Percentiles rank a stretch among this genome's conserved stretches.
phyloP scores from a whole-genome alignment of 768 basidiomycete species.

The Lentinula sp. region DNA sequence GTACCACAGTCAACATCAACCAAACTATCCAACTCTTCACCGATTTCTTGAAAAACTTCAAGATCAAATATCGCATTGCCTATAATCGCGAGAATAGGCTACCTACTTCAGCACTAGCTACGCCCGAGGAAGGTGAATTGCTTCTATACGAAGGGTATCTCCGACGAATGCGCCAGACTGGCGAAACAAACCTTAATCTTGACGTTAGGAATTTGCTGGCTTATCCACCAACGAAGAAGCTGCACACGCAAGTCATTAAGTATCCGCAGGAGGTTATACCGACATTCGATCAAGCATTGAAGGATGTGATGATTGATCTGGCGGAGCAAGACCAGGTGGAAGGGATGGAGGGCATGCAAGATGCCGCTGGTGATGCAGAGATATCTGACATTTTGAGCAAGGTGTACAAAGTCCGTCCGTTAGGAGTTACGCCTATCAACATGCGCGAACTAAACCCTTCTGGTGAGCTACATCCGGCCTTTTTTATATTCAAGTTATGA shows the following conservation, averaged over 20 bases:
- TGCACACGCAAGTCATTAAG: slow-evolving; percentile 78
- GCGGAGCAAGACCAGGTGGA: slow-evolving; percentile 76
- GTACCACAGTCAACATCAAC: slow-evolving; percentile 88
- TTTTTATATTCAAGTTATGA: not conserved
- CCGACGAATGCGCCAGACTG: slow-evolving; percentile 81
- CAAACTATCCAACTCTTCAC: slow-evolving; percentile 90
- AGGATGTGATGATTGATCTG: slow-evolving; percentile 86
- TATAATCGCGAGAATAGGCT: slow-evolving; percentile 63
- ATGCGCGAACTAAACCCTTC: slow-evolving; percentile 95
- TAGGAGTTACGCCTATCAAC: slow-evolving; percentile 76
- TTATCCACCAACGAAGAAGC: slow-evolving; percentile 78
- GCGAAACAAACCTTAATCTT: slow-evolving; percentile 90
- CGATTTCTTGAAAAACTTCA: slow-evolving; percentile 88
- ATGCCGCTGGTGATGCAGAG: slow-evolving; percentile 73
- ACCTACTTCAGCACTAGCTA: slow-evolving; percentile 40
- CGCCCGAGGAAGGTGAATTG: slow-evolving; percentile 64
- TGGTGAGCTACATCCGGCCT: slow-evolving; percentile 41
- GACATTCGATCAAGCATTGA: slow-evolving; percentile 93
- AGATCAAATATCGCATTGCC: slow-evolving; percentile 77
- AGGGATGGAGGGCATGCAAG: slow-evolving; percentile 71
- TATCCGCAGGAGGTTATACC: slow-evolving; percentile 98
- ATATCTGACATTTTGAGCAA: slow-evolving; percentile 82
- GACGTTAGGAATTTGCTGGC: slow-evolving; percentile 83
- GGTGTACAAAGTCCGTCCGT: slow-evolving; percentile 92
- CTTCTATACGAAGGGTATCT: slow-evolving; percentile 77